Percentiles rank a stretch among this genome's conserved stretches.
These are phyloP conservation scores for Peronospora belbahrii DNA, from an alignment of 352 stramenopile genomes.

Conservation along the genomic window DNA sequence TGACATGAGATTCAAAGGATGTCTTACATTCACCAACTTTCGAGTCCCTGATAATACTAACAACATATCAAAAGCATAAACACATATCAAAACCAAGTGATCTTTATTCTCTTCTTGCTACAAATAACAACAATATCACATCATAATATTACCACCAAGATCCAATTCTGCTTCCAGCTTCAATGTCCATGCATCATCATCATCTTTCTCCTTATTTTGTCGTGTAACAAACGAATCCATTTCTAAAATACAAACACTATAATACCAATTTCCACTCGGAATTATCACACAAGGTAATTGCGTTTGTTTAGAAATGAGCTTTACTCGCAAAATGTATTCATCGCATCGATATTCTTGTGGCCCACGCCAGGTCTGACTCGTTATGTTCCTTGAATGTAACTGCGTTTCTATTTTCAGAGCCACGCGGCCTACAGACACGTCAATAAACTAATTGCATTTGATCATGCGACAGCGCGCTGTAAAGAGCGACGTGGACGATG, in stretches of 20 bases:
- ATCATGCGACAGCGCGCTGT: constrained; percentile 58
- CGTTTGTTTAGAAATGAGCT: constrained; percentile 12
- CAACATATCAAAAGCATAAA: no score
- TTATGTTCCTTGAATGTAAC: constrained; percentile 4
- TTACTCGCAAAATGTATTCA: no score
- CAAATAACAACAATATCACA: no score
- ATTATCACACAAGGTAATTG: neutral
- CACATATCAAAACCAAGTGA: neutral
- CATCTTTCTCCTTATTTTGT: constrained; percentile 28
- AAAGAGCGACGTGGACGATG: constrained; percentile 59
- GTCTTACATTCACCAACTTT: no score
- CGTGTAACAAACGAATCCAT: neutral
- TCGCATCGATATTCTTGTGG: neutral
- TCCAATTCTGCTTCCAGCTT: constrained; percentile 66
- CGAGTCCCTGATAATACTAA: no score
- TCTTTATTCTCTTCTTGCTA: neutral
- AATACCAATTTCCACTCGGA: neutral
- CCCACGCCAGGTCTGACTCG: constrained; percentile 5
- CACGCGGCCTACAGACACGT: no score
- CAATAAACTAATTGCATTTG: no score
- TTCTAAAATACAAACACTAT: neutral
- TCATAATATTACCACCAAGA: constrained; percentile 31
- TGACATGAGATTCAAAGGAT: constrained; percentile 3
- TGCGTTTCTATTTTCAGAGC: constrained; percentile 1
- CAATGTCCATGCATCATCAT: constrained; percentile 52